These are phyloP conservation scores for Candida freyschussii DNA, from an alignment of 1,139 yeast genomes.

Conservation along the genomic window DNA sequence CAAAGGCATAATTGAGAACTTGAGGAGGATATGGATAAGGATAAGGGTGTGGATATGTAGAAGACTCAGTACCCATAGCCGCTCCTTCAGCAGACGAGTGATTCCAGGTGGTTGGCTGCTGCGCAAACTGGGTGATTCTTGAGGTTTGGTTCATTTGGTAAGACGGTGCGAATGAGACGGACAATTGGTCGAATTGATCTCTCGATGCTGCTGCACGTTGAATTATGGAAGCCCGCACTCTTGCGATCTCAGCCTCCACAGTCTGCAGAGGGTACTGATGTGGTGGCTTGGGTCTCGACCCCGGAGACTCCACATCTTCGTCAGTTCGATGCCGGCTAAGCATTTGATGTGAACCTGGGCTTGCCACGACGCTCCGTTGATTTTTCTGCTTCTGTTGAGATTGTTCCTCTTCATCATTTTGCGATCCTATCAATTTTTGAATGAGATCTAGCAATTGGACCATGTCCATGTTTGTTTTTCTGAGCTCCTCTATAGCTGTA, in stretches of 20 bases:
- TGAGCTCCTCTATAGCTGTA: slow-evolving; percentile 40
- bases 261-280: slow-evolving; percentile 11
- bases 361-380: slow-evolving; percentile 17
- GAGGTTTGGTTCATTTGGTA: slow-evolving; percentile 19
- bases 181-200: slow-evolving; percentile 19
- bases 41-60: slow-evolving; percentile 15
- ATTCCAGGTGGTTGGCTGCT: slow-evolving; percentile 5
- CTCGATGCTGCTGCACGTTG: slow-evolving; percentile 24
- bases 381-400: slow-evolving; percentile 1
- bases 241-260: slow-evolving; percentile 24
- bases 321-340: slow-evolving; percentile 5
- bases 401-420: slow-evolving; percentile 3
- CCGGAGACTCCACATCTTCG: slow-evolving; percentile 21
- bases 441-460: slow-evolving; percentile 45
- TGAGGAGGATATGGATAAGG: slow-evolving; percentile 24
- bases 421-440: slow-evolving; percentile 29
- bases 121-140: slow-evolving; percentile 12
- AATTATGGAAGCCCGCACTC: slow-evolving; percentile 25
- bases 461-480: slow-evolving; percentile 45
- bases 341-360: slow-evolving; percentile 1
- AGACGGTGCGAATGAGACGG: slow-evolving; percentile 22
- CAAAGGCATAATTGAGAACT: slow-evolving; percentile 3
- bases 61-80: slow-evolving; percentile 9
- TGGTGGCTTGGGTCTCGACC: slow-evolving; percentile 8
- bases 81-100: slow-evolving; percentile 13